phyloP scores from a whole-genome alignment of 2,329 filamentous ascomycete species.

The Cytospora paraplurivora region DNA sequence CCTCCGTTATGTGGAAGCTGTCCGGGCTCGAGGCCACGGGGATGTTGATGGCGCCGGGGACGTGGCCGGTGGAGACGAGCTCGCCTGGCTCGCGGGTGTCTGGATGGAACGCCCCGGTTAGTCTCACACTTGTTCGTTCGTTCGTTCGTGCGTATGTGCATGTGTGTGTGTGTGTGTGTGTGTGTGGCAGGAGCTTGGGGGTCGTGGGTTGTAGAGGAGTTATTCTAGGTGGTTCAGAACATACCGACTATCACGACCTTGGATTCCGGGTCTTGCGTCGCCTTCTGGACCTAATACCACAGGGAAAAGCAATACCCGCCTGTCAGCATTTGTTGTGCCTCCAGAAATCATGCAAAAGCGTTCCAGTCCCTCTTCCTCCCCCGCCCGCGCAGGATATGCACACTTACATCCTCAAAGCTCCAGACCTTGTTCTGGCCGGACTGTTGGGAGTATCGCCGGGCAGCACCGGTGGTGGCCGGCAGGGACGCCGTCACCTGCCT shows the following conservation, averaged over 20 bases:
- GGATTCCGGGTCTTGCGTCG: slow-evolving; percentile 36
- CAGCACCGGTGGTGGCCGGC: background rate
- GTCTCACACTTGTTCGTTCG: background rate
- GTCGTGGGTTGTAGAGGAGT: background rate
- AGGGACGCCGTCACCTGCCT: background rate
- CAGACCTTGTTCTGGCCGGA: slow-evolving; percentile 45
- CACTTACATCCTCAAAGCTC: slow-evolving; percentile 48
- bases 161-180: background rate
- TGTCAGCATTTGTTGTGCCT: background rate
- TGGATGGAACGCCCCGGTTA: slow-evolving; percentile 31
- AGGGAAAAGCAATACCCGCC: background rate
- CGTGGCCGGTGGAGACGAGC: slow-evolving; percentile 64
- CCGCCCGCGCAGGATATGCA: background rate
- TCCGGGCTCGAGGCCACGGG: slow-evolving; percentile 78
- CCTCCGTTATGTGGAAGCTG: slow-evolving; percentile 71
- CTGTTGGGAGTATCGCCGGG: slow-evolving; percentile 31
- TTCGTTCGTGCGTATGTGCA: background rate
- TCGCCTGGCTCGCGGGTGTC: slow-evolving; percentile 76
- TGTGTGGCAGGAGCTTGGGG: background rate
- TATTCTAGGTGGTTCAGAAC: slow-evolving; percentile 22
- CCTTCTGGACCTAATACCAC: slow-evolving; percentile 44
- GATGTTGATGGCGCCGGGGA: slow-evolving; percentile 81
- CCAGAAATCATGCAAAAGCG: no score
- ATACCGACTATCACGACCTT: slow-evolving; percentile 52
- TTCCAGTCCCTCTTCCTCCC: background rate